phyloP scores from a whole-genome alignment of 352 stramenopile species.

The Elongisporangium prolatum region DNA sequence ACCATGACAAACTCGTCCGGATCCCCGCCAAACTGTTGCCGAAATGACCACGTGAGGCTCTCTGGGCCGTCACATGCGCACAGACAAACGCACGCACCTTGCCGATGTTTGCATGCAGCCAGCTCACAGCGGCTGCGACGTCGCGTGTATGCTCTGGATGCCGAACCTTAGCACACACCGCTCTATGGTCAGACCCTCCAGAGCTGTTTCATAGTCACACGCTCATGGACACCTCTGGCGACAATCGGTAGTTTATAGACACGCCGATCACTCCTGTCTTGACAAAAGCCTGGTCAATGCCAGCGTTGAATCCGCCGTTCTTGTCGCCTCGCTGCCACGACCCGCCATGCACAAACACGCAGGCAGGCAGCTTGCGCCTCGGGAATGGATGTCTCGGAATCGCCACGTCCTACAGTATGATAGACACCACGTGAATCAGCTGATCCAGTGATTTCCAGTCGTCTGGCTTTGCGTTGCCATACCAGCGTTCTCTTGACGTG shows the following conservation, averaged over 20 bases:
- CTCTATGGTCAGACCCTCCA: not conserved
- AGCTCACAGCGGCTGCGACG: slow-evolving; percentile 51
- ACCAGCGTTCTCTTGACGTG: slow-evolving; percentile 53
- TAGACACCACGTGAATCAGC: slow-evolving; percentile 1
- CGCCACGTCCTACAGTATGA: slow-evolving; percentile 61
- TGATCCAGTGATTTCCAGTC: not conserved
- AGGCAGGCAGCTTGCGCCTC: slow-evolving; percentile 41
- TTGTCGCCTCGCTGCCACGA: slow-evolving; percentile 86
- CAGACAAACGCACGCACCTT: slow-evolving; percentile 29
- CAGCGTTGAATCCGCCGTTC: slow-evolving; percentile 47
- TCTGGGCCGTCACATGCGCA: not conserved
- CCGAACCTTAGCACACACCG: slow-evolving; percentile 14
- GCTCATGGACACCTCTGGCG: slow-evolving; percentile 41
- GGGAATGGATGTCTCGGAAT: slow-evolving; percentile 29
- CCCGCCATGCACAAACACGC: slow-evolving; percentile 80
- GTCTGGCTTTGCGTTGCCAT: not conserved
- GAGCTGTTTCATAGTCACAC: not conserved
- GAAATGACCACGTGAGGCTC: not conserved
- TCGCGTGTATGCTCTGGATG: slow-evolving; percentile 71
- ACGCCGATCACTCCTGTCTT: slow-evolving; percentile 48
- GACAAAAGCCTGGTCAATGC: slow-evolving; percentile 60
- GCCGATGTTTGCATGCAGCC: slow-evolving; percentile 59
- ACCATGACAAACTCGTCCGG: slow-evolving; percentile 51
- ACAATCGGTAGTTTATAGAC: slow-evolving; percentile 79
- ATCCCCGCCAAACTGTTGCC: slow-evolving; percentile 67